Evolutionary conservation across 352 stramenopile species (phyloP), one percentile per base, ranked within the genome.

Genomic region (Phytophthora capsici): DNA sequence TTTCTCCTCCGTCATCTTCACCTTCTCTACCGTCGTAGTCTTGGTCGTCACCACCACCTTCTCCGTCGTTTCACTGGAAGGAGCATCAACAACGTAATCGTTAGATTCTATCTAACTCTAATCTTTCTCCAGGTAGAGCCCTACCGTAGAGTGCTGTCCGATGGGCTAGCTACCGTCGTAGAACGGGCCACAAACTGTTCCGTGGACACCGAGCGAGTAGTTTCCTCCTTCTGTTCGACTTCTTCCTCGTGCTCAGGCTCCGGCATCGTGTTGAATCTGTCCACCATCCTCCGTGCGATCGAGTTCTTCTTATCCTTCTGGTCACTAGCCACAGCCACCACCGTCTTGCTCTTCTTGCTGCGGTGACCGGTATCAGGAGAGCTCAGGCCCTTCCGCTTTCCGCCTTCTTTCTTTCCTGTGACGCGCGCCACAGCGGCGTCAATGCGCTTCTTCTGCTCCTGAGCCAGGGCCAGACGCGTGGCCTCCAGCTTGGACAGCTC

Each of bases 401-500:
- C 60, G 58, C 79, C 66, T 17, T 85, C 71, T 45, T 88, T 86
- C 75, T 89, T 88, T 36, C 59, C 60, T 1, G 73, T 78, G 40
- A 90, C 68, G 44, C 86, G 86, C 47, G 80, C 77, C 25, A 81
- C 82, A 0, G 84, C 86, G 1, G 57, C 64, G 16, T 90, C 79
- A 26, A 94, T 77, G 66, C 86, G 86, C 46, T 82, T 78, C 66
- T 88, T 73, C 75, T 93, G 86, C 60, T 91, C 80, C n/a, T 78
- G 51, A 7, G 78, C 74, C 2, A 85, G 77, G 16, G 75, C 77
- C 51, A 88, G 70, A 46, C 81, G 84, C 54, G 82, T 82, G 12
- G 77, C 71, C 50, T 92, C 82, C 51, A 93, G 77, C 65, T 94
- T 92, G n/a, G 86, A 91, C 34, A 91, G 38, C 57, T 78, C 69